Base-by-base conservation (phyloP, 2,329 filamentous ascomycete species). In the Ceratocystis cacaofunesta region DNA sequence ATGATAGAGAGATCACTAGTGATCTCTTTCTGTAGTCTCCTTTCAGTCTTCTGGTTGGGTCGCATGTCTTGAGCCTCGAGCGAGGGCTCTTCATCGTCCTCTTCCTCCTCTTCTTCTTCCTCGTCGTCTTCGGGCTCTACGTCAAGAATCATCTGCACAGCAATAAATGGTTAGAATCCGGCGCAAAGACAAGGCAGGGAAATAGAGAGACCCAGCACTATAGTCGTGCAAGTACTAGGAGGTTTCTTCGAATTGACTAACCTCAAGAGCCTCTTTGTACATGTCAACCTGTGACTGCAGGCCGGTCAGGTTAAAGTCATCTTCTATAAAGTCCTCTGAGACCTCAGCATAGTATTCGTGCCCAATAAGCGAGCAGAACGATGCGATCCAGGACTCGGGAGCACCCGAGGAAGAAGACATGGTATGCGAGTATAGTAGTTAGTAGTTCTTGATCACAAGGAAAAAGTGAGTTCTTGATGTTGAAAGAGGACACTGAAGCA, bases 301-400 rank as follows among this genome's bases (percentile, higher is more conserved):
- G 62, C 94, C 94, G 0, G 94, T 99, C 69, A 99, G 81, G 76
- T 99, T 99, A 81, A 99, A 99, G 76, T 99, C 94, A 85, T 99
- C 94, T 76, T 99, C 94, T 73, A 99, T 97, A 72, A 99, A 99
- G 73, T 99, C 94, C 77, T 99, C 94, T 58, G 90, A 94, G 62
- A 99, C 92, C 79, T 99, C 94, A 69, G 94, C 94, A 76, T 99
- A 99, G 78, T 97, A 99, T 76, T 99, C 94, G 75, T 99, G 94
- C 68, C 94, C 94, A 68, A 97, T 83, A 58, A 97, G 81, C 48
- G 90, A 91, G 80, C 94, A 99, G 76, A 96, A 99, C 67, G 92
- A 95, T 69, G 90, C 88, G 78, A 99, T 97, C 94, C 94, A 99
- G 65, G 92, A 95, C 79, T 99, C 94, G 68, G 82, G 82, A 36